Conservation (phyloP, 345 rosid genomes). For the Barbarea vulgaris region DNA sequence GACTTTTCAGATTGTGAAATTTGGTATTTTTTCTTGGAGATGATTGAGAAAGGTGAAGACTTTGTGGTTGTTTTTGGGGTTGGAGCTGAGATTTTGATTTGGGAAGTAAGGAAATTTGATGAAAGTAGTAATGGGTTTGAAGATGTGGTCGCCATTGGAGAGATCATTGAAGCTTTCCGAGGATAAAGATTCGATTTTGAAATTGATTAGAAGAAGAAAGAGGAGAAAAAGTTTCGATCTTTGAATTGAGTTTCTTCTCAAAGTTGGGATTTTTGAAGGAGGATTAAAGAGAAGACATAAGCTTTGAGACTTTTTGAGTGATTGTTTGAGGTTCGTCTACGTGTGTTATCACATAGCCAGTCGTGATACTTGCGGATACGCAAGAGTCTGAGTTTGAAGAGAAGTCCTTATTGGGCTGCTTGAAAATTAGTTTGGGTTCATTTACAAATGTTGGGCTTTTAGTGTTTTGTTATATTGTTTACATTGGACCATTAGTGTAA, state of each 20-base stretch:
- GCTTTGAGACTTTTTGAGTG: background rate
- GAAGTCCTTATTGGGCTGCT: background rate
- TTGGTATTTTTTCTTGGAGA: constrained; percentile 30
- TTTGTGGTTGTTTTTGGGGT: constrained; percentile 50
- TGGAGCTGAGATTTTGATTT: constrained; percentile 49
- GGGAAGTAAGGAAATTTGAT: constrained; percentile 49
- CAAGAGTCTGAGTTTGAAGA: background rate
- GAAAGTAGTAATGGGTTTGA: constrained; percentile 45
- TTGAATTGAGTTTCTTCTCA: background rate
- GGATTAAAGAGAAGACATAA: constrained; percentile 40
- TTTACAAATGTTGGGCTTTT: background rate
- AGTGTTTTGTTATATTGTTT: background rate
- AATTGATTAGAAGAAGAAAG: background rate
- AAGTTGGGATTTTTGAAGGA: constrained; percentile 15
- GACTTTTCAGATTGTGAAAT: constrained; percentile 32
- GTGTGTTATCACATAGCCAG: constrained; percentile 49
- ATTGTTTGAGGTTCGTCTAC: constrained; percentile 49
- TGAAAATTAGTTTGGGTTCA: background rate
- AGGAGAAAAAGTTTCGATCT: background rate
- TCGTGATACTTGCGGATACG: constrained; percentile 25
- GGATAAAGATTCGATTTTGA: background rate
- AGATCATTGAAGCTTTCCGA: background rate
- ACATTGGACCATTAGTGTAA: no score
- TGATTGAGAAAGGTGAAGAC: constrained; percentile 26
- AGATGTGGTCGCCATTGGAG: constrained; percentile 49